Evolutionary conservation across 441 rosid species (phyloP), one percentile per base, ranked within the genome.

Genomic region (Flueggea neowawraea): DNA sequence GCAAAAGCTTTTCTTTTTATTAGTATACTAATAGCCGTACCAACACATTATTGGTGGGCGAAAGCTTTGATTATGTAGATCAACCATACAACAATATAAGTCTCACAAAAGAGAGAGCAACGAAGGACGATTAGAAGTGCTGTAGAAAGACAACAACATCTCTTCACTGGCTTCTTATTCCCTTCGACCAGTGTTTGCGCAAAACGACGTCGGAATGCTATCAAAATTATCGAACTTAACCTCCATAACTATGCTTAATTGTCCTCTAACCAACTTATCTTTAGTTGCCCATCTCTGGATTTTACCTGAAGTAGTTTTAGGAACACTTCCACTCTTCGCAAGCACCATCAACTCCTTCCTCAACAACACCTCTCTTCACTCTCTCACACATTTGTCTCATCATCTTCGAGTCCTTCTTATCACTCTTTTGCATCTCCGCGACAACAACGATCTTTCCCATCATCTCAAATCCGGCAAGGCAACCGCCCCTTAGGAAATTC

Each of bases 261-360:
- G 28, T 6, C 85, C 83, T 16, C 56, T 31, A 2, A 58, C 39
- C 31, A 79, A 55, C 71, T 65, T 70, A 49, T 76, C 68, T 69
- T 78, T 79, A 12, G 85, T 77, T 8, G 70, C 72, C 88, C 88
- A 83, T 64, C 94, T 81, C 52, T 76, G 81, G 45, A 81, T 48
- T 75, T 82, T 87, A 5, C 94, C 88, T 1, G 94, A 87, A 36
- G 85, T 84, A 12, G 90, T 82, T 74, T 79, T 87, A 0, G 85
- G 87, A 44, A 84, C 69, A 16, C 67, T 52, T 33, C 81, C 82
- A 33, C 72, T 52, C 57, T 52, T 70, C 6, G 76, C 90, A 32
- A 87, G 81, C 55, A 83, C 74, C 54, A 84, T 73, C 80, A 2
- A 76, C 68, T 31, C 57, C 43, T 61, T 82, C 83, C 55, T 65